These are phyloP conservation scores for Meyerozyma smithsonii DNA, from an alignment of 1,139 yeast genomes.

Conservation along the genomic window DNA sequence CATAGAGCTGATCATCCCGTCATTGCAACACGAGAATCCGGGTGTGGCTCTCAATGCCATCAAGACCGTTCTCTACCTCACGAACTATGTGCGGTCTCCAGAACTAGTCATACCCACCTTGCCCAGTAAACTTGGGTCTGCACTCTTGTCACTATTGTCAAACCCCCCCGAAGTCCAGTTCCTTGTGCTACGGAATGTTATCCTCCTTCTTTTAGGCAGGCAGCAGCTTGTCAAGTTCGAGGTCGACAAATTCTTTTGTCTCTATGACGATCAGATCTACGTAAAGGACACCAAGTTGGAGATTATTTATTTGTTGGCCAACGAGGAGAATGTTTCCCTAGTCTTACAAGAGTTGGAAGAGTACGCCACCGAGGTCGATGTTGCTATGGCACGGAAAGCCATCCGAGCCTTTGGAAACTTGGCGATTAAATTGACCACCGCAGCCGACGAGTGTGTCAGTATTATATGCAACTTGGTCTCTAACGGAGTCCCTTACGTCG, in stretches of 20 bases:
- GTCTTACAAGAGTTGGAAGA: slow-evolving; percentile 77
- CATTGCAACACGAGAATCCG: slow-evolving; percentile 76
- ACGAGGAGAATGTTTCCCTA: slow-evolving; percentile 51
- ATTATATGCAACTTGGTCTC: slow-evolving; percentile 56
- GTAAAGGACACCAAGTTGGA: slow-evolving; percentile 89
- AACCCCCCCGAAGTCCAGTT: slow-evolving; percentile 86
- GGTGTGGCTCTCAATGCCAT: slow-evolving; percentile 77
- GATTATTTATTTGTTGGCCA: slow-evolving; percentile 74
- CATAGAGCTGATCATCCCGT: slow-evolving; percentile 67
- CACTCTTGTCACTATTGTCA: slow-evolving; percentile 65
- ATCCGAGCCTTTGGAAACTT: slow-evolving; percentile 86
- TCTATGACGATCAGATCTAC: slow-evolving; percentile 80
- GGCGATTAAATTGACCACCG: slow-evolving; percentile 63
- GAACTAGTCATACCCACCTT: slow-evolving; percentile 45
- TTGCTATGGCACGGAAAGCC: slow-evolving; percentile 81
- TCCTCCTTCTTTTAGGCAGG: slow-evolving; percentile 64
- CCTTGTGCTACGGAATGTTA: slow-evolving; percentile 74
- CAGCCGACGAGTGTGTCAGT: slow-evolving; percentile 60
- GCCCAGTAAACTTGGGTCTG: slow-evolving; percentile 62
- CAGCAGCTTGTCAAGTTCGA: slow-evolving; percentile 61
- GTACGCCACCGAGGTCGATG: slow-evolving; percentile 82
- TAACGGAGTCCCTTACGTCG: slow-evolving; percentile 67
- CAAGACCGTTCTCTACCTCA: slow-evolving; percentile 64
- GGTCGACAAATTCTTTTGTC: slow-evolving; percentile 75
- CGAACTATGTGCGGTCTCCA: slow-evolving; percentile 57